These are phyloP conservation scores for Globisporangium camurandrum DNA, from an alignment of 352 stramenopile species.

Conservation along the genomic window DNA sequence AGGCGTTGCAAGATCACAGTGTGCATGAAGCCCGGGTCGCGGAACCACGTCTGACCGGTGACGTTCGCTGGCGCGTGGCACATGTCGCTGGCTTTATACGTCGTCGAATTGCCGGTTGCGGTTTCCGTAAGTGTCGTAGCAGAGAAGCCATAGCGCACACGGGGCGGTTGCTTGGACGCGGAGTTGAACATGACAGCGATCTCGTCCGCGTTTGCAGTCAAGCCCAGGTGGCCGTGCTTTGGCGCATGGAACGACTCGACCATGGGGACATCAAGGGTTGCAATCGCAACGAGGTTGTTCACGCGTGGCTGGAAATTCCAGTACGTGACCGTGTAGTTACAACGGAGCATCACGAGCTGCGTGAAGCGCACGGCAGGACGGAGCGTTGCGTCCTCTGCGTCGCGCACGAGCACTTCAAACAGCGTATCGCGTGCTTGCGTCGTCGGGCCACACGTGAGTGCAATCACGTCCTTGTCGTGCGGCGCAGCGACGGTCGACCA, in stretches of 20 bases:
- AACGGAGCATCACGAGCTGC: constrained; percentile 64
- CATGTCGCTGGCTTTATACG: constrained; percentile 63
- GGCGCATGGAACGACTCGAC: constrained; percentile 39
- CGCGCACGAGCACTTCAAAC: too few relatives aligned
- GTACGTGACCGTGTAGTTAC: constrained; percentile 57
- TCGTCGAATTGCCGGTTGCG: constrained; percentile 36
- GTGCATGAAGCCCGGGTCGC: constrained; percentile 77
- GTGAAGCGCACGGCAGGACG: constrained; percentile 56
- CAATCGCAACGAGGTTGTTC: constrained; percentile 14
- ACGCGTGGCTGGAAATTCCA: constrained; percentile 8
- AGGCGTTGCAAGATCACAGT: constrained; percentile 56
- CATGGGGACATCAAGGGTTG: constrained; percentile 35
- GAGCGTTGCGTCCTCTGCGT: too few relatives aligned
- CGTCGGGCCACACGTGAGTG: constrained; percentile 52
- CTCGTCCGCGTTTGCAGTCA: constrained; percentile 26
- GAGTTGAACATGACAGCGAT: constrained; percentile 77
- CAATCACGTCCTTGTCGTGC: constrained; percentile 48
- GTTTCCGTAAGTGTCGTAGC: constrained; percentile 15
- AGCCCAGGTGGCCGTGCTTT: constrained; percentile 66
- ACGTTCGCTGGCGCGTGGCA: constrained; percentile 55
- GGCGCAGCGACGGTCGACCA: constrained; percentile 22
- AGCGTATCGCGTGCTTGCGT: constrained; percentile 21
- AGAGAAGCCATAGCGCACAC: constrained; percentile 32
- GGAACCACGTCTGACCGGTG: constrained; percentile 57
- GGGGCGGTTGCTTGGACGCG: constrained; percentile 32